Conservation (phyloP, 2,329 filamentous ascomycete genomes). For the Fusarium sp. region DNA sequence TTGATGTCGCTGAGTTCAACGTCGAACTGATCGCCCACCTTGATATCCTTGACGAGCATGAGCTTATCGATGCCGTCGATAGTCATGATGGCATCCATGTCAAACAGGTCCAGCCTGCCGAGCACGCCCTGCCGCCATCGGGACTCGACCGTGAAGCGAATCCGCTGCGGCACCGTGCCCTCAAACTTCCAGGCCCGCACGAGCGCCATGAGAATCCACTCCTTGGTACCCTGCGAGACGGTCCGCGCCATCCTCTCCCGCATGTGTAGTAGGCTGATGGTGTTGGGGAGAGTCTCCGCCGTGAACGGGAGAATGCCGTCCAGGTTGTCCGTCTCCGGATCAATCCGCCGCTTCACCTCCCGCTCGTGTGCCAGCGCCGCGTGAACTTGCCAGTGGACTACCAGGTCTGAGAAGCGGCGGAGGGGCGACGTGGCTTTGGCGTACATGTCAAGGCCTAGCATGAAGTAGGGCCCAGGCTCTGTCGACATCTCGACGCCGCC, state of each 20-base stretch:
- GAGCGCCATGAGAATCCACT: conserved; percentile 70
- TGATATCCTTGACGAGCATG: conserved; percentile 54
- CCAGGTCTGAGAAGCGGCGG: conserved; percentile 71
- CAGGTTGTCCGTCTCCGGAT: conserved; percentile 42
- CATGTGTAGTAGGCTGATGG: conserved; percentile 62
- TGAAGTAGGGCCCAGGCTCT: conserved; percentile 64
- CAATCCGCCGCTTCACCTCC: conserved; percentile 40
- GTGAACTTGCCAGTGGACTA: conserved; percentile 75
- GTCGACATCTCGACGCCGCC: conserved; percentile 65
- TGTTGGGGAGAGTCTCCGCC: conserved; percentile 52
- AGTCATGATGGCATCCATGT: conserved; percentile 55
- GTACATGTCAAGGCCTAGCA: conserved; percentile 70
- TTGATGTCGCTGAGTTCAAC: conserved; percentile 67
- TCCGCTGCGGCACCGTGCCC: conserved; percentile 56
- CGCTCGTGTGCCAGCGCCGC: conserved; percentile 63
- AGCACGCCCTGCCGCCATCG: conserved; percentile 48
- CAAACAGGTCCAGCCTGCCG: conserved; percentile 63
- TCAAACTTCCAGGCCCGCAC: conserved; percentile 70
- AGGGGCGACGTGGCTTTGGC: conserved; percentile 73
- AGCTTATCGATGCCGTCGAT: conserved; percentile 51
- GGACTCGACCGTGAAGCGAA: conserved; percentile 59
- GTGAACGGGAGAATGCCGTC: conserved; percentile 59
- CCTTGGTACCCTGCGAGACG: conserved; percentile 56
- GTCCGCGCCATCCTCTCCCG: conserved; percentile 62
- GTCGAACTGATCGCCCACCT: conserved; percentile 63